phyloP scores from a whole-genome alignment of 1,284 basidiomycete species.

The Clitocybe nebularis region DNA sequence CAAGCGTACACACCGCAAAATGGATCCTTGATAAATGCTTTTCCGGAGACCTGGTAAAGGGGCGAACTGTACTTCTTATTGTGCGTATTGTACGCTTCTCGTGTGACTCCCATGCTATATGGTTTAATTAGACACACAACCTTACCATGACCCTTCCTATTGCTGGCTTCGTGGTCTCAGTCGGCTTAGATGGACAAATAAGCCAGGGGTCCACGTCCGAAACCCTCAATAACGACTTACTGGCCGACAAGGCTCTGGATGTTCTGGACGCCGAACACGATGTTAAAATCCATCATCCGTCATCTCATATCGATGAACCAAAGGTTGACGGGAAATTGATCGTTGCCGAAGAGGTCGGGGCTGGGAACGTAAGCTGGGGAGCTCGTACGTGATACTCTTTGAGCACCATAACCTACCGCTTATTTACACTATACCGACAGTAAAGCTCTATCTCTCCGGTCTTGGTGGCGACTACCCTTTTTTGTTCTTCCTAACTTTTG shows the following conservation, averaged over 20 bases:
- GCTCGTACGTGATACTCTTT: constrained; percentile 16
- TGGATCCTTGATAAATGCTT: constrained; percentile 78
- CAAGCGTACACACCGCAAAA: constrained; percentile 67
- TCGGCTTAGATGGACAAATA: constrained; percentile 49
- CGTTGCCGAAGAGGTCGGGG: constrained; percentile 55
- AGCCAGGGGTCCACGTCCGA: constrained; percentile 44
- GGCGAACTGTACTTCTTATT: constrained; percentile 68
- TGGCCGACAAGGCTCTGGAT: constrained; percentile 36
- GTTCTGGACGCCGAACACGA: constrained; percentile 26
- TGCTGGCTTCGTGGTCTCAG: constrained; percentile 58
- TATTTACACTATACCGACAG: constrained; percentile 9
- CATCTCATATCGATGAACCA: constrained; percentile 26
- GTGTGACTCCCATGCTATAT: constrained; percentile 6
- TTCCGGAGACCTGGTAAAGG: constrained; percentile 60
- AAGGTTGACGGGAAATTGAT: constrained; percentile 42
- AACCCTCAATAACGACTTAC: constrained; percentile 37
- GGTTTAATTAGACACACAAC: constrained; percentile 59
- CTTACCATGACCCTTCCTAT: constrained; percentile 59
- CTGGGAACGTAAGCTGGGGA: constrained; percentile 50
- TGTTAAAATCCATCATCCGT: constrained; percentile 10
- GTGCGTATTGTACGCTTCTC: constrained; percentile 37
- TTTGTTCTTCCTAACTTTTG: constrained; percentile 36
- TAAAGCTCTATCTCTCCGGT: constrained; percentile 32
- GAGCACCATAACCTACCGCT: constrained; percentile 6
- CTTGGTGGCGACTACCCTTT: constrained; percentile 36